Evolutionary conservation across 2,329 filamentous ascomycete species (phyloP), one percentile per base, ranked within the genome.

Genomic region (Corniculantispora saksenae): DNA sequence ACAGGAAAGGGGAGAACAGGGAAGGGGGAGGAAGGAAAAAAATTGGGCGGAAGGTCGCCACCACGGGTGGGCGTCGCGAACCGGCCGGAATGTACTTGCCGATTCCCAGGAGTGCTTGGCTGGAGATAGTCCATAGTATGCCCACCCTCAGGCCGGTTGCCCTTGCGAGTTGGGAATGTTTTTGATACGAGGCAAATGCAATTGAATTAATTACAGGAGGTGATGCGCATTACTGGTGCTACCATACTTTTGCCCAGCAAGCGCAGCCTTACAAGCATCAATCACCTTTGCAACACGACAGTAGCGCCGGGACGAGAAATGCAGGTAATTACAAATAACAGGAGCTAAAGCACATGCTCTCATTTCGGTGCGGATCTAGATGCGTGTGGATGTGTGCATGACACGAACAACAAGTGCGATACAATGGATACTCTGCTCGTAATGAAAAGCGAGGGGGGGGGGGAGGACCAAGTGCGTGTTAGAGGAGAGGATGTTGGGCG

Each of bases 331-430:
- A 21, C 59, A 43, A 32, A 35, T 43, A 21, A 17, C 23, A 53
- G 23, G 29, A 58, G 8, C 12, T n/a, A 54, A n/a, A n/a, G 29
- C 59, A 61, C 48, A 48, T 61, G 59, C 35, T 45, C 48, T 23
- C 5, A 13, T 27, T 25, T 12, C 21, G 59, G 59, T 61, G 59
- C 59, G 59, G 38, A n/a, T 15, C 25, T 9, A 43, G 21, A 21
- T 25, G 32, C 32, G 53, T 61, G 58, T 51, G 47, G 47, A 40
- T 3, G 38, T 43, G n/a, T 13, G 29, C 27, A 47, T 25, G 32
- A 60, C 43, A 57, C 10, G 21, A 38, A 38, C 27, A 32, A 32
- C 32, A 32, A 6, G 10, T 32, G 17, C 10, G 38, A 43, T 19
- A 43, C 38, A 43, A 43, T 43, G 38, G 38, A 19, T 5, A 32